phyloP scores from a whole-genome alignment of 2,329 filamentous ascomycete species.

The Chaetomium olivaceum region DNA sequence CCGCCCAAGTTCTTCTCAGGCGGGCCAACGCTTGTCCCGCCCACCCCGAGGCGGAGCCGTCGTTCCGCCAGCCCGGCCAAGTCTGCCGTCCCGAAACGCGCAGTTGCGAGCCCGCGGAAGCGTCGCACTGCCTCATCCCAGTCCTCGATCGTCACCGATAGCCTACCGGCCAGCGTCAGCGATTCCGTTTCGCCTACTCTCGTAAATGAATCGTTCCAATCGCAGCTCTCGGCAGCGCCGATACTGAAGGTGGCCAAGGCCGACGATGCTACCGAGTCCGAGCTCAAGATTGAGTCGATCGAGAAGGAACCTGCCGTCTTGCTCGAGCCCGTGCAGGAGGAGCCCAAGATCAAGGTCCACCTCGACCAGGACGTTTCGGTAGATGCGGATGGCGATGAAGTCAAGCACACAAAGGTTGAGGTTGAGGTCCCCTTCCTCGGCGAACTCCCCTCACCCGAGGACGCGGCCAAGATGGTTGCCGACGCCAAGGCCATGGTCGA shows the following conservation, averaged over 20 bases:
- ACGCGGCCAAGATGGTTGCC: constrained; percentile 79
- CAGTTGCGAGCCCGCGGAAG: constrained; percentile 57
- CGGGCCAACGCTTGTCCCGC: constrained; percentile 49
- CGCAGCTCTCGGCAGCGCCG: constrained; percentile 26
- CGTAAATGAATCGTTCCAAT: constrained; percentile 34
- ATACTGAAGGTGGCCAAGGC: constrained; percentile 35
- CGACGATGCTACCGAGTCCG: constrained; percentile 36
- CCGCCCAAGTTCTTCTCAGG: constrained; percentile 71
- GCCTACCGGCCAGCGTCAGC: constrained; percentile 30
- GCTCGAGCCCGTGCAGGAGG: constrained; percentile 56
- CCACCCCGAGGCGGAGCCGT: constrained; percentile 52
- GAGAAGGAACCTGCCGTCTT: constrained; percentile 52
- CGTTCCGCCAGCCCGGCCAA: constrained; percentile 62
- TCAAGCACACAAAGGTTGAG: constrained; percentile 71
- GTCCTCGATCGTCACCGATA: constrained; percentile 44
- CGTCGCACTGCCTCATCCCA: constrained; percentile 46
- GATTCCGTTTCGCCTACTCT: constrained; percentile 33
- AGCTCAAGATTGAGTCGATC: constrained; percentile 48
- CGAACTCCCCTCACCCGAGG: constrained; percentile 72
- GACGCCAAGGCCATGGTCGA: constrained; percentile 88
- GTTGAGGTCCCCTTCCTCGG: constrained; percentile 70
- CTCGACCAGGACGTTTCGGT: constrained; percentile 65
- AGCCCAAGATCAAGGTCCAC: constrained; percentile 66
- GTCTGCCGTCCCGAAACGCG: constrained; percentile 42
- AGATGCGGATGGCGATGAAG: constrained; percentile 59